A percentile compares a stretch with the other conserved stretches of the same genome.
Conservation (phyloP, 2,329 filamentous ascomycete genomes). For the Sporothrix brunneoviolacea region DNA sequence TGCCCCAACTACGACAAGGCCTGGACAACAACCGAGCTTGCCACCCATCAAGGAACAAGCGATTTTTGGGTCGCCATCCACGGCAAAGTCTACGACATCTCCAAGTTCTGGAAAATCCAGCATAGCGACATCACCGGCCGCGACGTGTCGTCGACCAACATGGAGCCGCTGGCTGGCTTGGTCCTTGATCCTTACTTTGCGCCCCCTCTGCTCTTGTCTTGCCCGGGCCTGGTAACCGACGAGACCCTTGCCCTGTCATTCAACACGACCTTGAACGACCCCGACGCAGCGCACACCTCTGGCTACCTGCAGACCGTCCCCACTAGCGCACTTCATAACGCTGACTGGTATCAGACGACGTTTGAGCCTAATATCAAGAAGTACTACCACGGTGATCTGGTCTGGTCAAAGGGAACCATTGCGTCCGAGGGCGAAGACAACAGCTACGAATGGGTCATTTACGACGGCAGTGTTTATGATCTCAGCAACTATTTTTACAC, state of each 20-base stretch:
- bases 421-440: conserved; percentile 58
- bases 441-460: conserved; percentile 71
- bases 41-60: conserved; percentile 59
- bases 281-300: conserved; percentile 60
- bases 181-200: conserved; percentile 82
- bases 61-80: conserved; percentile 85
- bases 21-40: conserved; percentile 67
- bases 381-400: conserved; percentile 81
- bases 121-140: conserved; percentile 69
- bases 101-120: conserved; percentile 76
- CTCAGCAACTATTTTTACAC: conserved; percentile 89
- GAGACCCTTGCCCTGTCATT: conserved; percentile 49
- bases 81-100: conserved; percentile 86
- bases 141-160: conserved; percentile 50
- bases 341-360: conserved; percentile 67
- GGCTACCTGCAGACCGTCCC: conserved; percentile 53
- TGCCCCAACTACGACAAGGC: conserved; percentile 91
- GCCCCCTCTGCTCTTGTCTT: conserved; percentile 68
- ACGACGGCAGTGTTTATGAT: conserved; percentile 75
- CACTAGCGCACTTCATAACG: conserved; percentile 50
- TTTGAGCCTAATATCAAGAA: conserved; percentile 78
- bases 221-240: conserved; percentile 62
- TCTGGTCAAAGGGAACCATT: conserved; percentile 58
- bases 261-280: conserved; percentile 56
- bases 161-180: conserved; percentile 71